Base-by-base conservation (phyloP, 208 protist genomes). In the Trypanosoma rangeli region DNA sequence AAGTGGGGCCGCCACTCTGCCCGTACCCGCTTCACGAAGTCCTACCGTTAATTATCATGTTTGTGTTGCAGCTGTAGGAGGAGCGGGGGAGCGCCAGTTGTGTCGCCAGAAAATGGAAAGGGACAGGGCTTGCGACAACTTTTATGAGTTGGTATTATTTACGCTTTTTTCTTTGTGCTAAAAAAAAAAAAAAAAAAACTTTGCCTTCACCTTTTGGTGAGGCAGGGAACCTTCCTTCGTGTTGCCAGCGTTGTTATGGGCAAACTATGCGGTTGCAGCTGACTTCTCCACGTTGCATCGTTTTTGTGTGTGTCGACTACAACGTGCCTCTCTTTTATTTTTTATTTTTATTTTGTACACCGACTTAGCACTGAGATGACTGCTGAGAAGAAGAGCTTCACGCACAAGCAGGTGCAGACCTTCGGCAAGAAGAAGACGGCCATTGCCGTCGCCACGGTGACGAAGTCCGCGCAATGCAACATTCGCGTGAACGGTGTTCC, bases 1-100 rank as follows among this genome's bases (percentile, higher is more conserved):
- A 99, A 99, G 88, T 99, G 99, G 87, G 99, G 99, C 77, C 98
- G 99, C 88, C 97, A 94, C 76, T 98, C 98, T 96, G 99, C 99
- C 79, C 96, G 99, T 77, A 97, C 98, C 24, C 89, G 98, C 83
- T 98, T 97, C 92, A 99, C 99, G 84, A 99, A 79, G 62, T 74
- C 74, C 16, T 74, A 73, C 67, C 74, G 74, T 31, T 79, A 64
- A 69, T 73, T 20, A 13, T 29, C 50, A 24, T n/a, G 37, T 42
- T 42, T 33, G 3, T 49, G 35, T 57, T 50, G 12, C 20, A 4
- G 44, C 22, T 52, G 64, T 24, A 1, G 18, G 24, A 63, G 12
- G 13, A 13, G 12, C 0, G 13, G 42, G 26, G 33, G 54, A 48
- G 28, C 37, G 13, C 12, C 10, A 16, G 12, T 50, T 50, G 7